Percentiles rank a stretch among this genome's conserved stretches.
These are phyloP conservation scores for Tolypocladium ophioglossoides DNA, from an alignment of 2,329 filamentous ascomycete species.

Conservation along the genomic window DNA sequence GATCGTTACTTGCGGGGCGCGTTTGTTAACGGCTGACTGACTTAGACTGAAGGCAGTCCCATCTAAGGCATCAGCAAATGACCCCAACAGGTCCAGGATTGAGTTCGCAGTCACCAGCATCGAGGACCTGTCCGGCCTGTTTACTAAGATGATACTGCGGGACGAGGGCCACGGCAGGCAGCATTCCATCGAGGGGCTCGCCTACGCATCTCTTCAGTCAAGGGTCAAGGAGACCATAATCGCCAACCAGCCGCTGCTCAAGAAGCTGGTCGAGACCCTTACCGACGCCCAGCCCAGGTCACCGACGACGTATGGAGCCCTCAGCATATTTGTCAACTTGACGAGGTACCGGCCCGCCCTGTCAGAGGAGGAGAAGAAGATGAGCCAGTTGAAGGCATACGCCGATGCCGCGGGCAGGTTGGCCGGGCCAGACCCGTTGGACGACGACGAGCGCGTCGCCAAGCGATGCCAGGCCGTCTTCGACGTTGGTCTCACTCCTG, in stretches of 20 bases:
- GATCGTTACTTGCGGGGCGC: neutral
- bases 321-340: conserved; percentile 79
- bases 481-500: conserved; percentile 64
- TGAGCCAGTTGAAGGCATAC: conserved; percentile 87
- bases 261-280: conserved; percentile 56
- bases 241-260: conserved; percentile 57
- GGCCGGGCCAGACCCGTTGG: conserved; percentile 52
- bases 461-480: conserved; percentile 70
- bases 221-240: conserved; percentile 74
- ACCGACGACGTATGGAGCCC: conserved; percentile 68
- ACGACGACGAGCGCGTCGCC: conserved; percentile 66
- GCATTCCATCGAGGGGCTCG: conserved; percentile 79
- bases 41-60: conserved; percentile 44
- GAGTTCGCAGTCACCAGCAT: conserved; percentile 48
- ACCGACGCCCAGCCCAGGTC: conserved; percentile 49
- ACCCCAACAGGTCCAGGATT: conserved; percentile 32
- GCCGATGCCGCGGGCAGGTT: conserved; percentile 70
- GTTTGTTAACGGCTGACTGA: conserved; percentile 35
- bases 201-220: conserved; percentile 80
- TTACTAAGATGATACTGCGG: conserved; percentile 54
- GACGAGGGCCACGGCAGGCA: conserved; percentile 48
- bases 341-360: conserved; percentile 68
- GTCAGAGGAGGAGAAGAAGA: conserved; percentile 85
- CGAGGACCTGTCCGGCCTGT: conserved; percentile 53
- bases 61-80: conserved; percentile 26